Percentiles rank a stretch among this genome's conserved stretches.
Conservation (phyloP, 2,329 filamentous ascomycete genomes). For the Verticillium albo-atrum region DNA sequence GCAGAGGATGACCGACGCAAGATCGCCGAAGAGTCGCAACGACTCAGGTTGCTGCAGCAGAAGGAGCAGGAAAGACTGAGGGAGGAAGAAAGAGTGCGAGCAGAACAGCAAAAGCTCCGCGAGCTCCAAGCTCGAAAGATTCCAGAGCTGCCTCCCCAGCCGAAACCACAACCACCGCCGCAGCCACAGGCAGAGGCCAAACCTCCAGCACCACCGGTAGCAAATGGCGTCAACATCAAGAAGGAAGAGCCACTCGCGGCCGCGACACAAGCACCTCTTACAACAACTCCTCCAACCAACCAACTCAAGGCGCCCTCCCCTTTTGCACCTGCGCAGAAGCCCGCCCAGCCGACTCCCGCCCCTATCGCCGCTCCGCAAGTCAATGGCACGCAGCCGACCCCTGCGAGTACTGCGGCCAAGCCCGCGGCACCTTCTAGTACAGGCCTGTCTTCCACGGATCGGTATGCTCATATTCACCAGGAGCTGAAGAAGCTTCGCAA, state of each 20-base stretch:
- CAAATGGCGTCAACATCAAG: not conserved
- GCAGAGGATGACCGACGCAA: conserved; percentile 40
- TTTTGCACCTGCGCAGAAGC: not conserved
- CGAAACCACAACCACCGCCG: conserved; percentile 12
- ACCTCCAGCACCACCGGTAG: conserved; percentile 5
- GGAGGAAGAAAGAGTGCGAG: conserved; percentile 39
- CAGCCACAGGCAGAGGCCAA: conserved; percentile 12
- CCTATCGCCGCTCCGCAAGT: not conserved
- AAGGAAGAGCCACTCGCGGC: not conserved
- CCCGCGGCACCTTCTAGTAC: not conserved
- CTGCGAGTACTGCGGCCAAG: not conserved
- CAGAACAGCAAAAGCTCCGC: conserved; percentile 42
- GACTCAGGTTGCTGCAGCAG: conserved; percentile 27
- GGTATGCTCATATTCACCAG: conserved; percentile 57
- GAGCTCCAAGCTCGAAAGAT: conserved; percentile 41
- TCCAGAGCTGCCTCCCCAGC: conserved; percentile 35
- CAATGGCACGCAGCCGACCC: not conserved
- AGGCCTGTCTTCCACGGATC: conserved; percentile 24
- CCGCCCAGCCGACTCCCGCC: not conserved
- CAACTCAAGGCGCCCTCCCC: conserved; percentile 1
- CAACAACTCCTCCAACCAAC: not conserved
- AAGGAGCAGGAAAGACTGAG: conserved; percentile 41
- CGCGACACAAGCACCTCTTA: not conserved
- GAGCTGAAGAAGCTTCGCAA: conserved; percentile 66
- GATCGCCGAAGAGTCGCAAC: conserved; percentile 26